Evolutionary conservation across 1,284 basidiomycete species (phyloP), one percentile per base, ranked within the genome.

Genomic region (Sporisorium reilianum): DNA sequence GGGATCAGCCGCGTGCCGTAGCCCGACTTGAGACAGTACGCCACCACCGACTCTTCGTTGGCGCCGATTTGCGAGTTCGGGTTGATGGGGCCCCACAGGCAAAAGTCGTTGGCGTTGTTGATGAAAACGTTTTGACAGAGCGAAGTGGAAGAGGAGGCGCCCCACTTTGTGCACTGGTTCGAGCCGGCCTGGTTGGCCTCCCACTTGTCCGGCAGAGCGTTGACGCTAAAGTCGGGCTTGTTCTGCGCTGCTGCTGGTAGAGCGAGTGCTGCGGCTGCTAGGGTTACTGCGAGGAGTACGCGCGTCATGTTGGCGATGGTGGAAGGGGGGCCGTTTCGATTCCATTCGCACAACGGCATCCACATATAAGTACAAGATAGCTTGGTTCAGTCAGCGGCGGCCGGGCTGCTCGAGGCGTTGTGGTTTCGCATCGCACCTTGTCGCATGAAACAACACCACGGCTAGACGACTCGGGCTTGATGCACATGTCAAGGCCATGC

Each of bases 1-100:
- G 92, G 93, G 73, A 94, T 92, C 66, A 92, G 84, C 46, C 91
- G 90, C 5, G 90, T 90, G 52, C 56, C 70, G 46, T 72, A 68
- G 38, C 77, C 77, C 6, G 67, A 87, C 86, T 90, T 88, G 34
- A 87, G 87, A 81, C 91, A 93, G 89, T 90, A 92, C 36, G 91
- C 86, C 50, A 92, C 90, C 77, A 90, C 88, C 58, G 89, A 87
- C 55, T 88, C 88, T 88, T 91, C 69, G 54, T 74, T 61, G 45
- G 63, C 65, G 11, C 78, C 78, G 59, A 83, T 67, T 18, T 61
- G 54, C 44, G 71, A 59, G 46, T 69, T 64, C 32, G 57, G 67
- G 9, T 67, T 58, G 40, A 62, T 63, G 22, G 79, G 80, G 7
- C 61, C 79, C 69, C 71, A 83, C 10, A 83, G 73, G 38, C 80